These are phyloP conservation scores for Picea abies DNA, from an alignment of 83 land plant species.

Conservation along the genomic window DNA sequence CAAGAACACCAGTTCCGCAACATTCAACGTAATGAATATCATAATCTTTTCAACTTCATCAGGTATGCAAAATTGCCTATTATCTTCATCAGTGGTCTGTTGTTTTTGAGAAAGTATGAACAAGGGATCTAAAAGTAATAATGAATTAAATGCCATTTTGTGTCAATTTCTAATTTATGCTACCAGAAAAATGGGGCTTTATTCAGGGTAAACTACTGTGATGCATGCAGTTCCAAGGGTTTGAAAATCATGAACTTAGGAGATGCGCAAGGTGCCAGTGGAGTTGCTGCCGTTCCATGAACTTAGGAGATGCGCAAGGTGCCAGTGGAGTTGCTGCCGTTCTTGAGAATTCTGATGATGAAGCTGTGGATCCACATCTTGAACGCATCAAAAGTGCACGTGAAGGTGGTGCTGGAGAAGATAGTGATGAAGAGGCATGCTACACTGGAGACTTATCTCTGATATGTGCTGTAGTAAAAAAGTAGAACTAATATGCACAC, in stretches of 20 bases:
- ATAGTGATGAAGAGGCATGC: slow-evolving; percentile 88
- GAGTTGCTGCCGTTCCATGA: slow-evolving; percentile 73
- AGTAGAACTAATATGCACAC: too few species aligned
- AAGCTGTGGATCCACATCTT: slow-evolving; percentile 84
- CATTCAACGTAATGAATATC: slow-evolving; percentile 88
- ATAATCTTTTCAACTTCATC: slow-evolving; percentile 76
- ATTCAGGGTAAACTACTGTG: neutral
- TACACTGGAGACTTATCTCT: slow-evolving; percentile 7
- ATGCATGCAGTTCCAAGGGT: slow-evolving; percentile 62
- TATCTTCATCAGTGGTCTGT: neutral
- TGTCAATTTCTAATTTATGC: neutral
- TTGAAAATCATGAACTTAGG: slow-evolving; percentile 82
- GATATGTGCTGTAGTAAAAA: too few species aligned
- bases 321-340: slow-evolving; percentile 62
- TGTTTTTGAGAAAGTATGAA: neutral
- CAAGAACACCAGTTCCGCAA: slow-evolving; percentile 88
- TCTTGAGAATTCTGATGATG: slow-evolving; percentile 62
- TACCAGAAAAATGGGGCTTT: neutral
- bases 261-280: slow-evolving; percentile 38
- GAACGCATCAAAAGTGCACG: slow-evolving; percentile 60
- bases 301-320: slow-evolving; percentile 52
- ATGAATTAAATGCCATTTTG: neutral
- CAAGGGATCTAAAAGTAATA: neutral
- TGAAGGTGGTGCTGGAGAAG: slow-evolving; percentile 66
- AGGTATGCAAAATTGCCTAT: slow-evolving; percentile 32